phyloP scores from a whole-genome alignment of 352 stramenopile genomes.

The Globisporangium nodosum region DNA sequence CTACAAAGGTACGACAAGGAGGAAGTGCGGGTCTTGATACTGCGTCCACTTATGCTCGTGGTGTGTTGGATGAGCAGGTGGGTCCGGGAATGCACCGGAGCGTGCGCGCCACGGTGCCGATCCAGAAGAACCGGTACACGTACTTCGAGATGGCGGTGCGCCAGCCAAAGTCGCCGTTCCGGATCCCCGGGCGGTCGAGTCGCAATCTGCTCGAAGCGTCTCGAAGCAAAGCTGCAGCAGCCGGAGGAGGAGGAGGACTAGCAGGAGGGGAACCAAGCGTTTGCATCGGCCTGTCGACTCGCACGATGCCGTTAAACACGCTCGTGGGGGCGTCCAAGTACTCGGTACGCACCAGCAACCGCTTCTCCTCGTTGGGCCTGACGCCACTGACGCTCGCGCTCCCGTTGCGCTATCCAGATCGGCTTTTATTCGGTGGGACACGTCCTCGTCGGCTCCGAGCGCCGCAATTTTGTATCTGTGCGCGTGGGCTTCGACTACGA shows the following conservation, averaged over 20 bases:
- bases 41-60: neutral
- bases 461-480: conserved; percentile 51
- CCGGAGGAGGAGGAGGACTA: conserved; percentile 3
- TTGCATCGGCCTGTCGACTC: conserved; percentile 74
- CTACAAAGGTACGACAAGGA: conserved; percentile 51
- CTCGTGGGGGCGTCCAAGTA: conserved; percentile 73
- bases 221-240: neutral
- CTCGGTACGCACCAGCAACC: conserved; percentile 40
- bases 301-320: conserved; percentile 71
- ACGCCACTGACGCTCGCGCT: neutral
- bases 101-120: conserved; percentile 54
- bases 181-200: conserved; percentile 15
- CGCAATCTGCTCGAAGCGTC: conserved; percentile 8
- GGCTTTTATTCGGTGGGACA: conserved; percentile 80
- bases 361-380: neutral
- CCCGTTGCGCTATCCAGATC: conserved; percentile 29
- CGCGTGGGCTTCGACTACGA: conserved; percentile 47
- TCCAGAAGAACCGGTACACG: conserved; percentile 63
- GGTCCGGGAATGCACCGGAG: conserved; percentile 73
- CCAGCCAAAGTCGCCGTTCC: conserved; percentile 29
- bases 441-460: conserved; percentile 59
- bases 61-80: conserved; percentile 14
- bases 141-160: conserved; percentile 86
- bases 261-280: conserved; percentile 52
- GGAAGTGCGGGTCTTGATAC: neutral